Evolutionary conservation across 257 asterid species (phyloP).

Genomic region (Salvia splendens): DNA sequence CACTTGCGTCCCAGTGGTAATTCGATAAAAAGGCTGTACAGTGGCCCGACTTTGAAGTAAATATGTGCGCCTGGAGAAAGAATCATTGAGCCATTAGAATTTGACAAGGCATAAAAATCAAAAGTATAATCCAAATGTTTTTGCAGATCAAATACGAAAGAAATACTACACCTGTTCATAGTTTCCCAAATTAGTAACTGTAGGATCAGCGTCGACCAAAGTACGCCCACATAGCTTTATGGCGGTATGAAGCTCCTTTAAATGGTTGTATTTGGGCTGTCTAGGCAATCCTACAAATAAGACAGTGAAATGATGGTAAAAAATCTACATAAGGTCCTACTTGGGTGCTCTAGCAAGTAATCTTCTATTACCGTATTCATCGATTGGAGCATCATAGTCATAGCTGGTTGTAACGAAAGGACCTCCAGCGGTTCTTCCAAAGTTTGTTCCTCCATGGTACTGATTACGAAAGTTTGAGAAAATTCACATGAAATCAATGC

Average conservation of each 20-base stretch:
- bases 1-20: slow-evolving; percentile 57
- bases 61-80: slow-evolving; percentile 66
- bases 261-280: slow-evolving; percentile 88
- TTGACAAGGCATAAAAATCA: not conserved
- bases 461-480: slow-evolving; percentile 26
- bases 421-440: slow-evolving; percentile 96
- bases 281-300: slow-evolving; percentile 65
- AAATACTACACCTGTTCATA: slow-evolving; percentile 66
- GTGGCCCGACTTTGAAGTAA: slow-evolving; percentile 61
- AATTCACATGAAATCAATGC: not conserved
- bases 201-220: slow-evolving; percentile 67
- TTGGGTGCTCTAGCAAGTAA: not conserved
- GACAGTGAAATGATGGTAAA: slow-evolving; percentile 10
- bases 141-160: not conserved
- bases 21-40: slow-evolving; percentile 91
- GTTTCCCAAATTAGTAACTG: slow-evolving; percentile 57
- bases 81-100: not conserved
- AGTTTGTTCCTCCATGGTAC: slow-evolving; percentile 99
- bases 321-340: not conserved
- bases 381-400: slow-evolving; percentile 98
- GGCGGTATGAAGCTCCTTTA: slow-evolving; percentile 80
- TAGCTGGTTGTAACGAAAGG: slow-evolving; percentile 95
- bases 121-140: not conserved
- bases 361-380: slow-evolving; percentile 75
- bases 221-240: slow-evolving; percentile 73